Conservation (phyloP, 495 filamentous ascomycete species). For the Clavariopsis aquatica region DNA sequence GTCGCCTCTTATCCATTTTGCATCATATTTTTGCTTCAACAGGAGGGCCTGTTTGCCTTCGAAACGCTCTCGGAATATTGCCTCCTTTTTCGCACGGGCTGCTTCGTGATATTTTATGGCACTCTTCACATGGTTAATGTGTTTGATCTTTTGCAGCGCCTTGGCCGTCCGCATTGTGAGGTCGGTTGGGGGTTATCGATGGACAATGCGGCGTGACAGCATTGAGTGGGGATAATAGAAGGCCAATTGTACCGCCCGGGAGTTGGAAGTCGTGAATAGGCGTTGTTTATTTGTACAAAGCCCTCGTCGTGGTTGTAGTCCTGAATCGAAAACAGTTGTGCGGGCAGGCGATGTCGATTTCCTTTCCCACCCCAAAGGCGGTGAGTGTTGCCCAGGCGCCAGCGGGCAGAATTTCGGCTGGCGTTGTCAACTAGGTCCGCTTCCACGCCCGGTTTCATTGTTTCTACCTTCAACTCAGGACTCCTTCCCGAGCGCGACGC, state of each 20-base stretch:
- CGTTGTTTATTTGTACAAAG: background rate
- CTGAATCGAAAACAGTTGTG: background rate
- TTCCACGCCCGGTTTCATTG: background rate
- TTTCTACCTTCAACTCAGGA: background rate
- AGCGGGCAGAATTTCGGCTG: slow-evolving; percentile 14
- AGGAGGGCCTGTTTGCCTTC: background rate
- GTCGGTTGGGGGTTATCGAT: slow-evolving; percentile 6
- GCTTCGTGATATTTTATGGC: slow-evolving; percentile 14
- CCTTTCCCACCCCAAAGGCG: background rate
- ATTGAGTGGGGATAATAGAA: background rate
- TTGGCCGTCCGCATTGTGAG: background rate
- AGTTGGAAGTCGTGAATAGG: background rate
- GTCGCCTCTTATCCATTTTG: slow-evolving; percentile 16
- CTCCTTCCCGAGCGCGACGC: background rate
- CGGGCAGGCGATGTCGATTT: slow-evolving; percentile 4
- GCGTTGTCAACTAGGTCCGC: background rate
- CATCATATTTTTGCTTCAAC: slow-evolving; percentile 29
- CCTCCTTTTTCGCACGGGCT: background rate
- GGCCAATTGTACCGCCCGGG: background rate
- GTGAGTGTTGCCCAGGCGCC: background rate
- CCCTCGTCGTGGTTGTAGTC: background rate
- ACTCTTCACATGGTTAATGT: slow-evolving; percentile 10
- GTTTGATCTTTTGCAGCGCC: slow-evolving; percentile 9
- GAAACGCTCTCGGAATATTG: background rate
- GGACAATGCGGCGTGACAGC: background rate